phyloP scores from a whole-genome alignment of 257 asterid genomes.

The Fraxinus cuspidata region DNA sequence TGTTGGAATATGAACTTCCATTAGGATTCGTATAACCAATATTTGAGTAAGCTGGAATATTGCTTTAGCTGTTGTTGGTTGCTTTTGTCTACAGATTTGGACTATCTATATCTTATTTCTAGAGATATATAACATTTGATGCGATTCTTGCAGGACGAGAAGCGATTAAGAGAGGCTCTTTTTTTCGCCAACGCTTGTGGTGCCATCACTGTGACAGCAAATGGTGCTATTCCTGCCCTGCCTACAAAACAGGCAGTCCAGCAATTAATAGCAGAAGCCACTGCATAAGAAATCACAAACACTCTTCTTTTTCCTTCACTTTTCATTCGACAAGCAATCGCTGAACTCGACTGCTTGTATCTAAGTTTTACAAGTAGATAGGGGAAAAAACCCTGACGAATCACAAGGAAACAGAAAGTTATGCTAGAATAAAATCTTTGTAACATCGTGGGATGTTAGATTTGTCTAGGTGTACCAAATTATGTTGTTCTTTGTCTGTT shows the following conservation, averaged over 20 bases:
- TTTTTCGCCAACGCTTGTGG: constrained; percentile 86
- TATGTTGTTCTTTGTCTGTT: no score
- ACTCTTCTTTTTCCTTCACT: neutral
- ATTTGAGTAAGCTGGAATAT: neutral
- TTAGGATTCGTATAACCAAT: neutral
- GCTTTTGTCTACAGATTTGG: neutral
- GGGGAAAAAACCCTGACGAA: neutral
- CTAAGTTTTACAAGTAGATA: neutral
- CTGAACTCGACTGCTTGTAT: neutral
- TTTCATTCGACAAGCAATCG: neutral
- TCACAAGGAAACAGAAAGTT: neutral
- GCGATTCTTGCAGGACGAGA: constrained; percentile 59
- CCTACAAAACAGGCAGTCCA: constrained; percentile 69
- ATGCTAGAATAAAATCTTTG: constrained; percentile 1
- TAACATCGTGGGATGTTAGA: neutral
- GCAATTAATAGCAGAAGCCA: constrained; percentile 34
- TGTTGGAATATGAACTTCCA: neutral
- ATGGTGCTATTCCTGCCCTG: constrained; percentile 88
- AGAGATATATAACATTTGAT: constrained; percentile 1
- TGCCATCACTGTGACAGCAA: constrained; percentile 80
- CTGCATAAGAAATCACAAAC: constrained; percentile 29
- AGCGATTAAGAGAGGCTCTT: constrained; percentile 61
- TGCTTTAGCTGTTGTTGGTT: neutral
- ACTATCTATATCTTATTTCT: neutral
- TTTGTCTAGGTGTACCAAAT: neutral